A percentile compares a stretch with the other conserved stretches of the same genome.
phyloP scores from a whole-genome alignment of 257 asterid species.

The Catharanthus roseus region DNA sequence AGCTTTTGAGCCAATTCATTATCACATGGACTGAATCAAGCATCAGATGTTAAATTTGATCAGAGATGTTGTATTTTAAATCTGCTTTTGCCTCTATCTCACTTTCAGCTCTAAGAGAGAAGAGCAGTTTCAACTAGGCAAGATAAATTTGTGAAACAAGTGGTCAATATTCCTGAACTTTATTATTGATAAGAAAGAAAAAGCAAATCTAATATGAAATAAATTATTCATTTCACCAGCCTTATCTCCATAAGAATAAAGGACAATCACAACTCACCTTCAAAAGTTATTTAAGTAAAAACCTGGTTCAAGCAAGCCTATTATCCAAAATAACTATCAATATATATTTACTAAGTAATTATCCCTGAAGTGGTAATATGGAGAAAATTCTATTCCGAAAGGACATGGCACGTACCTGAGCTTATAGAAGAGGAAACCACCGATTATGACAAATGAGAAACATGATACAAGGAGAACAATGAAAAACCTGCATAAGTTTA shows the following conservation, averaged over 20 bases:
- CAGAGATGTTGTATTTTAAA: not conserved
- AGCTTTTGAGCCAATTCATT: not conserved
- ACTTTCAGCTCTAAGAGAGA: not conserved
- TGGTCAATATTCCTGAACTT: not conserved
- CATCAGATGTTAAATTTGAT: not conserved
- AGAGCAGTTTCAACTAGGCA: not conserved
- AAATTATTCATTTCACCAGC: not conserved
- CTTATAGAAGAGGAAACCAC: constrained; percentile 89
- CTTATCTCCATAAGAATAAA: too few relatives aligned
- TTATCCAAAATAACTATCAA: not conserved
- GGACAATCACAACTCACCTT: not conserved
- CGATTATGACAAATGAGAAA: constrained; percentile 72
- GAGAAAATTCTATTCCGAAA: not conserved
- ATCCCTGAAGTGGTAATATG: not conserved
- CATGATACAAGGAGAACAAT: constrained; percentile 77
- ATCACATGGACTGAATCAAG: not conserved
- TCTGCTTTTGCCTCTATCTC: not conserved
- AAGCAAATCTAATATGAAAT: not conserved
- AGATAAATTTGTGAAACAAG: not conserved
- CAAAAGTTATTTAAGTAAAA: not conserved
- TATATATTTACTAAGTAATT: not conserved
- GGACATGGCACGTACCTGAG: constrained; percentile 46
- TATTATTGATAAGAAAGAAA: not conserved
- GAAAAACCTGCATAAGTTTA: constrained; percentile 62
- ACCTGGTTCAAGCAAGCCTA: not conserved